These are phyloP conservation scores for Mucor plumbeus DNA, from an alignment of 371 early-diverging fungal genomes.

Conservation along the genomic window DNA sequence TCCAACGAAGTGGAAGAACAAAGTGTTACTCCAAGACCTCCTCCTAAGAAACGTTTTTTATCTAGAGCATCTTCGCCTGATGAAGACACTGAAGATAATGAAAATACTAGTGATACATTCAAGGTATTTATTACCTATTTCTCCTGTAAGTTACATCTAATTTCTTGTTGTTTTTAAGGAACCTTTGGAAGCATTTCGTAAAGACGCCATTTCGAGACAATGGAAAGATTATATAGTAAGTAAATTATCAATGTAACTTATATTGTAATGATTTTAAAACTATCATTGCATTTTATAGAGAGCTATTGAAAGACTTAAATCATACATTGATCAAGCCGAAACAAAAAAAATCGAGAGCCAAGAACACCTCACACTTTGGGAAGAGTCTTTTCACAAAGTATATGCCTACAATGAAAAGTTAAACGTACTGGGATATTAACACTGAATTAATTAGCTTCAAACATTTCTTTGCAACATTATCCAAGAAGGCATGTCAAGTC, in stretches of 20 bases:
- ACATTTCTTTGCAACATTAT: conserved; percentile 23
- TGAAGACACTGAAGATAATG: conserved; percentile 21
- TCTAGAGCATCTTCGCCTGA: conserved; percentile 27
- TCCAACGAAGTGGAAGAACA: conserved; percentile 35
- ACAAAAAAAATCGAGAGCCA: conserved; percentile 14
- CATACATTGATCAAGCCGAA: conserved; percentile 25
- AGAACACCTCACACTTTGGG: conserved; percentile 23
- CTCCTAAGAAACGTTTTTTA: conserved; percentile 37
- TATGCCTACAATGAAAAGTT: neutral
- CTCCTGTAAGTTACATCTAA: neutral
- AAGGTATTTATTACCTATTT: conserved; percentile 16
- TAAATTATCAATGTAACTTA: neutral
- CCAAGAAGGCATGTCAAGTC: conserved; percentile 24
- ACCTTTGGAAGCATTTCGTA: conserved; percentile 37
- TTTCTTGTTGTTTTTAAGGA: conserved; percentile 16
- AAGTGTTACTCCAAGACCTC: conserved; percentile 32
- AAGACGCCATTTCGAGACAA: conserved; percentile 37
- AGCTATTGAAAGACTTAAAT: conserved; percentile 27
- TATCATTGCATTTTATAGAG: conserved; percentile 19
- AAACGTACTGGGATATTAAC: neutral
- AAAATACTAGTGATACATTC: conserved; percentile 28
- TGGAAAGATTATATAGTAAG: conserved; percentile 39
- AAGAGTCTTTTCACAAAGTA: conserved; percentile 32
- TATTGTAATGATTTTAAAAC: neutral
- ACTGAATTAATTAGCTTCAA: conserved; percentile 20